Evolutionary conservation across 495 filamentous ascomycete species (phyloP).

Genomic region (Penicillium soppii): DNA sequence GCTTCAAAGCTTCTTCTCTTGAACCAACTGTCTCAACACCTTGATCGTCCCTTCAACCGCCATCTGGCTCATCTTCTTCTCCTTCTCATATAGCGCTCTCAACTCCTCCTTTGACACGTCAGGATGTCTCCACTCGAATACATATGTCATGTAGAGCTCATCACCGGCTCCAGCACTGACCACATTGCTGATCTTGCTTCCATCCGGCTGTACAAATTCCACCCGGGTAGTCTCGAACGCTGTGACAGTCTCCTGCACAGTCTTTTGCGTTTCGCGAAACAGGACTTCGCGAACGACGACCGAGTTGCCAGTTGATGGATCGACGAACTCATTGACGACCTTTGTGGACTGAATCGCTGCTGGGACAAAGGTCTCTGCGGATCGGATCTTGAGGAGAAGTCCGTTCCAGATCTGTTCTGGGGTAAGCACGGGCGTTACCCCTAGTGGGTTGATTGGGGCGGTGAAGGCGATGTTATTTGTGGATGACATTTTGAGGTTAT

Average conservation of each 20-base stretch:
- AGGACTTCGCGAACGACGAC: slow-evolving; percentile 26
- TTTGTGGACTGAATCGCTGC: slow-evolving; percentile 43
- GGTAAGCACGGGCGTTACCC: slow-evolving; percentile 38
- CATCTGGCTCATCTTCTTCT: slow-evolving; percentile 25
- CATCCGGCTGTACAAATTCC: slow-evolving; percentile 36
- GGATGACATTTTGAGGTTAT: slow-evolving; percentile 15
- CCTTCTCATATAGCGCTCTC: slow-evolving; percentile 25
- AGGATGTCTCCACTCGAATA: slow-evolving; percentile 51
- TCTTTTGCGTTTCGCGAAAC: slow-evolving; percentile 21
- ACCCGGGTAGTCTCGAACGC: slow-evolving; percentile 24
- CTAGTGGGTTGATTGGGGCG: slow-evolving; percentile 49
- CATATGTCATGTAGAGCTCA: slow-evolving; percentile 53
- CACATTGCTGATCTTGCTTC: slow-evolving; percentile 46
- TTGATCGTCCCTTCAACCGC: slow-evolving; percentile 39
- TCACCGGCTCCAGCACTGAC: slow-evolving; percentile 44
- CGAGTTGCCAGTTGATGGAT: slow-evolving; percentile 27
- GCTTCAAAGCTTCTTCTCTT: slow-evolving; percentile 26
- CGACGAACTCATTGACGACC: slow-evolving; percentile 34
- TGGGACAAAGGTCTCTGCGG: slow-evolving; percentile 51
- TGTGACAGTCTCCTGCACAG: slow-evolving; percentile 25
- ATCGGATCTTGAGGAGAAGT: slow-evolving; percentile 49
- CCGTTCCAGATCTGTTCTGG: slow-evolving; percentile 50
- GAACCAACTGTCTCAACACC: slow-evolving; percentile 32
- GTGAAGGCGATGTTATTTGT: slow-evolving; percentile 51
- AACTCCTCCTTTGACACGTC: slow-evolving; percentile 32